Percentiles rank a stretch among this genome's conserved stretches.
phyloP scores from a whole-genome alignment of 1,284 basidiomycete species.

The Dichomitus squalens region DNA sequence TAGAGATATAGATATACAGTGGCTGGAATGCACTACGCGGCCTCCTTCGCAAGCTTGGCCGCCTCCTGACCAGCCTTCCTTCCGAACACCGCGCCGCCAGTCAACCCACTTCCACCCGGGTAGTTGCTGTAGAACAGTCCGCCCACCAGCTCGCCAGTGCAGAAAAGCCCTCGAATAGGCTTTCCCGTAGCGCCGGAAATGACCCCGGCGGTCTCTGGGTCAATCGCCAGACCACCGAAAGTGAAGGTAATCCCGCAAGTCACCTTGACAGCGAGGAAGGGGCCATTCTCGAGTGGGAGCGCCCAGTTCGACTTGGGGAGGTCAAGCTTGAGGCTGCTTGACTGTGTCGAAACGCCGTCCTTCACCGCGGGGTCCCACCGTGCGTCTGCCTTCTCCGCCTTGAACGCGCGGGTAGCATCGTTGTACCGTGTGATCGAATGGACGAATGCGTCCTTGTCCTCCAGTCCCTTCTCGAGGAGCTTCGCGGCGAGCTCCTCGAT shows the following conservation, averaged over 20 bases:
- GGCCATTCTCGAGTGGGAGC: conserved; percentile 48
- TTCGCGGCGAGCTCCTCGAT: conserved; percentile 53
- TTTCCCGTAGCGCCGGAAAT: conserved; percentile 43
- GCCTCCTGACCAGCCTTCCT: conserved; percentile 52
- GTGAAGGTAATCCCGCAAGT: conserved; percentile 73
- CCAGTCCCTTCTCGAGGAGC: conserved; percentile 48
- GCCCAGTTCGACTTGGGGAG: conserved; percentile 64
- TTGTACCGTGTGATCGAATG: conserved; percentile 54
- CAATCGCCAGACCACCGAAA: conserved; percentile 65
- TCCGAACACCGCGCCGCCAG: conserved; percentile 68
- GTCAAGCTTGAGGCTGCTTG: conserved; percentile 35
- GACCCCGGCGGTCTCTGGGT: conserved; percentile 55
- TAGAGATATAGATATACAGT: too few relatives aligned
- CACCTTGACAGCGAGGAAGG: conserved; percentile 67
- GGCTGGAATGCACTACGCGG: too few relatives aligned
- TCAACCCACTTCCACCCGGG: conserved; percentile 69
- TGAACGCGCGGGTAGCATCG: conserved; percentile 43
- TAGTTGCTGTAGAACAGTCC: conserved; percentile 65
- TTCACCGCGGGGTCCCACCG: conserved; percentile 65
- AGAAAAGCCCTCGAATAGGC: conserved; percentile 57
- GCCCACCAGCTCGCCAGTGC: conserved; percentile 68
- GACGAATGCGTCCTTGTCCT: conserved; percentile 44
- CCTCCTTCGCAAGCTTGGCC: neutral
- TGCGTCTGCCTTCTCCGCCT: conserved; percentile 36
- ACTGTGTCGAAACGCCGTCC: conserved; percentile 56